Percentiles rank a stretch among this genome's conserved stretches.
These are phyloP conservation scores for Lepidium aucheri DNA, from an alignment of 345 rosid species.

Conservation along the genomic window DNA sequence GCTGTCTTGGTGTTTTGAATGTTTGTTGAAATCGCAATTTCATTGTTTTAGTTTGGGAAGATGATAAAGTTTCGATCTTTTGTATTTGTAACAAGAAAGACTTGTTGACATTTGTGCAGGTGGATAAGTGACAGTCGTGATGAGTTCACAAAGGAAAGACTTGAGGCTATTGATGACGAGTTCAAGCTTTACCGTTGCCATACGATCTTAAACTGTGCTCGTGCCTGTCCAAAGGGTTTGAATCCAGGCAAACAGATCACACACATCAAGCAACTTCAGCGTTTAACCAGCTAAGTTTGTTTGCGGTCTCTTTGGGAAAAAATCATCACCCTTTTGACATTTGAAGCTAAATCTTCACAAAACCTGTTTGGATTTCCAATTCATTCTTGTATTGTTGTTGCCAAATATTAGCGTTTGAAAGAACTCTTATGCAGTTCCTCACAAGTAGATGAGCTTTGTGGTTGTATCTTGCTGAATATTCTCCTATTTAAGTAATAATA, in stretches of 20 bases:
- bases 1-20: neutral
- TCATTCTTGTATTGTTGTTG: slow-evolving; percentile 18
- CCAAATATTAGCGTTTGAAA: neutral
- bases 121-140: slow-evolving; percentile 99
- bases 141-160: slow-evolving; percentile 84
- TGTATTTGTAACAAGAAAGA: neutral
- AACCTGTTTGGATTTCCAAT: neutral
- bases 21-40: neutral
- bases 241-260: slow-evolving; percentile 90
- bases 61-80: neutral
- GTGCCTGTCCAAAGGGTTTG: slow-evolving; percentile 98
- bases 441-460: slow-evolving; percentile 20
- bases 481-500: slow-evolving; percentile 16
- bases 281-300: neutral
- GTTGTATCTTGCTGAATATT: slow-evolving; percentile 5
- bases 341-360: slow-evolving; percentile 24
- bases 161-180: slow-evolving; percentile 80
- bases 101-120: slow-evolving; percentile 38
- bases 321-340: neutral
- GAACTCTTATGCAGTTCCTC: slow-evolving; percentile 12
- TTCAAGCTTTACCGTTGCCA: slow-evolving; percentile 98
- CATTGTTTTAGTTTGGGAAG: neutral
- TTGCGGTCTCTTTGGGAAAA: neutral
- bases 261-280: slow-evolving; percentile 75
- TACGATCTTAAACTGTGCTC: slow-evolving; percentile 92